phyloP scores from a whole-genome alignment of 2,329 filamentous ascomycete species.

The Beauveria sp. region DNA sequence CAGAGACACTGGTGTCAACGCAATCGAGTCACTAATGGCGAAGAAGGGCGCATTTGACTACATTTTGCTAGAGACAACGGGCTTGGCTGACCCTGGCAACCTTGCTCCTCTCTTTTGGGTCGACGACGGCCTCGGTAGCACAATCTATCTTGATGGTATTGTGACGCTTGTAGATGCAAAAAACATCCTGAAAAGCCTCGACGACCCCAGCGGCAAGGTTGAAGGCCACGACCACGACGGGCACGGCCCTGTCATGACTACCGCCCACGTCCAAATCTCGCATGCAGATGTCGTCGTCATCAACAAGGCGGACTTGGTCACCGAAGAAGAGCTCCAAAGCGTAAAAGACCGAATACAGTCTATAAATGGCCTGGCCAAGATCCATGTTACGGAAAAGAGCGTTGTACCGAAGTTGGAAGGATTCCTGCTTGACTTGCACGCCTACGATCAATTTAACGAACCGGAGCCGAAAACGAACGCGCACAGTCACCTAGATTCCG shows the following conservation, averaged over 20 bases:
- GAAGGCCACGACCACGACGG: constrained; percentile 44
- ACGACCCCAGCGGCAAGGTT: constrained; percentile 56
- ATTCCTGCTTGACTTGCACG: constrained; percentile 80
- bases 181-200: constrained; percentile 76
- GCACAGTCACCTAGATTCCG: constrained; percentile 85
- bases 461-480: constrained; percentile 68
- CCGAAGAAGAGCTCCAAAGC: constrained; percentile 54
- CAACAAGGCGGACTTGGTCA: constrained; percentile 87
- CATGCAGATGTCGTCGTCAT: constrained; percentile 93
- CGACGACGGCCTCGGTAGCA: constrained; percentile 88
- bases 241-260: constrained; percentile 69
- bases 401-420: constrained; percentile 77
- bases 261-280: constrained; percentile 91
- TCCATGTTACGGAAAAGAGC: constrained; percentile 75
- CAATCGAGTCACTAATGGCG: constrained; percentile 93
- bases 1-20: constrained; percentile 85
- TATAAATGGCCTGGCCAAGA: constrained; percentile 83
- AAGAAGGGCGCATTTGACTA: constrained; percentile 93
- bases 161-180: constrained; percentile 94
- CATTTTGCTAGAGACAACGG: constrained; percentile 93
- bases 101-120: constrained; percentile 96
- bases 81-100: constrained; percentile 90
- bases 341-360: constrained; percentile 67
- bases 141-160: constrained; percentile 93
- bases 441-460: constrained; percentile 75